Evolutionary conservation across 2,329 filamentous ascomycete species (phyloP), one percentile per base, ranked within the genome.

Genomic region (Fusarium miscanthi): DNA sequence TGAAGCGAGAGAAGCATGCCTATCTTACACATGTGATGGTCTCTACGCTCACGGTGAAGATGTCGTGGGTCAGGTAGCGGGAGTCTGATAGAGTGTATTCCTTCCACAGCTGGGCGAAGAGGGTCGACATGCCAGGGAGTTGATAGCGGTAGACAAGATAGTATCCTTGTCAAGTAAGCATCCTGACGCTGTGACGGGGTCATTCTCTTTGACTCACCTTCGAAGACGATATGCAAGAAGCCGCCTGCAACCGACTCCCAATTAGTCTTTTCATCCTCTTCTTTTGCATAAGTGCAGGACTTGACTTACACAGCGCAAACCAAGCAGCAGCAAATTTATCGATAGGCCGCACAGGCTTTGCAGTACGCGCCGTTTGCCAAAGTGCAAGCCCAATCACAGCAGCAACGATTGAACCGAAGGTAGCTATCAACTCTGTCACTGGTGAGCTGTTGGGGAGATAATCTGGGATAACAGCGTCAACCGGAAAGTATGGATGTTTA

Each of bases 91-190:
- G 87, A 6, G 93, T 88, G 80, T 97, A 97, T 82, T 97, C 94
- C 80, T 97, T 97, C 94, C 94, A 97, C 48, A 97, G 85, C 84
- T 97, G 94, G 6, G 92, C 93, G 63, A 95, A 92, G 12, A 96
- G 83, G 60, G 91, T 90, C 79, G 94, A 91, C 66, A 89, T 89
- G 16, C 87, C 84, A 0, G 90, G 89, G 79, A 97, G 87, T 30
- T 83, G 84, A 27, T 84, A 82, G 80, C 93, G 92, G 79, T 95
- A 90, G 71, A 88, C 81, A 70, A 94, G 87, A 79, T 94, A 97
- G 81, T 97, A 97, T 41, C 91, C 89, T 91, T 46, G 9, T 33
- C 35, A 21, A 43, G 37, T 63, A 30, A 66, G 66, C 14, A 62
- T 27, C 23, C 16, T 12, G 23, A 16, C 19, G 17, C 6, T 12